Conservation (phyloP, 2,329 filamentous ascomycete genomes). For the Aspergillus intermedius region DNA sequence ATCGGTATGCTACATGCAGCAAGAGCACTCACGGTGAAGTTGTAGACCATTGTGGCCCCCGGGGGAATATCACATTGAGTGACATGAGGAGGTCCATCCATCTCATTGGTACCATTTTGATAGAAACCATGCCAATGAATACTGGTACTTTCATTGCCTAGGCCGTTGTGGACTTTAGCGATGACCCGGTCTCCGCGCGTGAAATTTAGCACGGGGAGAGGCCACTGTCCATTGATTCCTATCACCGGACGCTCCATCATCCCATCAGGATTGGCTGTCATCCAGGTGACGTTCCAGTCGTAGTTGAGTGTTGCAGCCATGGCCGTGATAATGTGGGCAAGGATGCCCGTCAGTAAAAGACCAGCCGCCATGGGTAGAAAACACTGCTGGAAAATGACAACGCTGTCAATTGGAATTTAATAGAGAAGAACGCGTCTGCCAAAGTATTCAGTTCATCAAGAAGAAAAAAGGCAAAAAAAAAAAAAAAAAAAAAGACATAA, state of each 20-base stretch:
- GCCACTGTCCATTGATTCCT: conserved; percentile 68
- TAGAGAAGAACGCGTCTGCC: too few species aligned
- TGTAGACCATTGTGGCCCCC: conserved; percentile 58
- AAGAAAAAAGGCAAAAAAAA: too few species aligned
- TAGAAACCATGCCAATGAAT: conserved; percentile 75
- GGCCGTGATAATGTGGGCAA: too few species aligned
- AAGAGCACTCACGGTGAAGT: conserved; percentile 51
- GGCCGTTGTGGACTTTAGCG: conserved; percentile 62
- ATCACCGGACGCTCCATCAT: conserved; percentile 49
- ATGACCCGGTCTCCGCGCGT: conserved; percentile 67
- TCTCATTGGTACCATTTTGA: conserved; percentile 66
- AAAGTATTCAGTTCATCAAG: too few species aligned
- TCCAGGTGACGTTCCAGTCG: conserved; percentile 51
- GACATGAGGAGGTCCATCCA: conserved; percentile 65
- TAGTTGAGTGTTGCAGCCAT: not conserved
- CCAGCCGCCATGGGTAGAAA: too few species aligned
- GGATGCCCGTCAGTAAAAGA: too few species aligned
- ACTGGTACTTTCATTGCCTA: conserved; percentile 57
- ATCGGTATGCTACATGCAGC: too few species aligned
- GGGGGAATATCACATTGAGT: conserved; percentile 63
- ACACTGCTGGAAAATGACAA: too few species aligned
- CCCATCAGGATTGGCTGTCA: conserved; percentile 51
- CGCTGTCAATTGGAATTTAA: too few species aligned
- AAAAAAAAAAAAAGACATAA: too few species aligned
- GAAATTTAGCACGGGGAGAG: conserved; percentile 64